phyloP scores from a whole-genome alignment of 257 asterid species.

The Ilex asprella region DNA sequence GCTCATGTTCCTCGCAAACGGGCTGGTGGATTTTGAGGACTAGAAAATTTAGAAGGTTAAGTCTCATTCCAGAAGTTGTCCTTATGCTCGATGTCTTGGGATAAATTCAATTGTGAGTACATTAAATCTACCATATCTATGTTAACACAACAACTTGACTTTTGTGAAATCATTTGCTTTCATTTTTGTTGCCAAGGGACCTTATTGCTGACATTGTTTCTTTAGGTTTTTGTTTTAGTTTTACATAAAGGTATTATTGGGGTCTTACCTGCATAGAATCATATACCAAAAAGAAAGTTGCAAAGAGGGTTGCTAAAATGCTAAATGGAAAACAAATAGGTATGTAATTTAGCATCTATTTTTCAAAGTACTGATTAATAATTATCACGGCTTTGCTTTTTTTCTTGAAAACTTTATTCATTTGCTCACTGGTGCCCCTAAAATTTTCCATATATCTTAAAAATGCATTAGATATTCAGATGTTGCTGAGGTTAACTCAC shows the following conservation, averaged over 20 bases:
- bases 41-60: conserved; percentile 86
- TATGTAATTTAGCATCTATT: conserved; percentile 18
- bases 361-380: not conserved
- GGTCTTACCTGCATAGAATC: too few relatives aligned
- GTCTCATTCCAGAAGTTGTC: conserved; percentile 1
- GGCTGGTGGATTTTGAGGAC: conserved; percentile 74
- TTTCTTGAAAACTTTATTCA: not conserved
- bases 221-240: not conserved
- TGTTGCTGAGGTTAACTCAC: too few relatives aligned
- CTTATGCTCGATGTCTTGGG: conserved; percentile 1
- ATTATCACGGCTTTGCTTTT: not conserved
- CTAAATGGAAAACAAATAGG: conserved; percentile 83
- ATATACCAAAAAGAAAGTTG: conserved; percentile 51
- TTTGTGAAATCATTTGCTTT: too few relatives aligned
- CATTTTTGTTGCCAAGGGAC: too few relatives aligned
- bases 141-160: too few relatives aligned
- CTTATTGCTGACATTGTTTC: not conserved
- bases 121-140: too few relatives aligned
- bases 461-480: too few relatives aligned
- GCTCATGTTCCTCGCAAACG: conserved; percentile 51
- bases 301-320: conserved; percentile 75
- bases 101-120: not conserved
- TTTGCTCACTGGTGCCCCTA: not conserved
- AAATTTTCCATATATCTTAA: not conserved
- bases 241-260: too few relatives aligned